A percentile compares a stretch with the other conserved stretches of the same genome.
Conservation (phyloP, 2,329 filamentous ascomycete genomes). For the Ophiostoma pallidulum region DNA sequence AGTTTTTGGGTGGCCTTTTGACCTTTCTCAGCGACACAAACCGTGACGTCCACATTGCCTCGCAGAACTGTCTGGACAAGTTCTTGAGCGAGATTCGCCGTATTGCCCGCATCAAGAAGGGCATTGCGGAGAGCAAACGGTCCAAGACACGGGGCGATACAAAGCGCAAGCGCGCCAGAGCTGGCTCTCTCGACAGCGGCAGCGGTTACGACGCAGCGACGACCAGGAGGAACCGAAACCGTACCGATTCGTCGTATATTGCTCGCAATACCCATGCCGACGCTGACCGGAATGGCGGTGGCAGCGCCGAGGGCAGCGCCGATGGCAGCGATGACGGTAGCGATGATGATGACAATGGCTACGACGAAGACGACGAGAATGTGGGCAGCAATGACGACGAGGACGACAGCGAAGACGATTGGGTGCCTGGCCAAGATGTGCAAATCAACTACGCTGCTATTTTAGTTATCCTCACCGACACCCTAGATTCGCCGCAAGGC, state of each 20-base stretch:
- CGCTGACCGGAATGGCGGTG: constrained; percentile 17
- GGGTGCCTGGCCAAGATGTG: constrained; percentile 95
- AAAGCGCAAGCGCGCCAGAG: constrained; percentile 51
- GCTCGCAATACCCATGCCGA: constrained; percentile 28
- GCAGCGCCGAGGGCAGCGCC: constrained; percentile 45
- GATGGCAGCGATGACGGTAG: constrained; percentile 48
- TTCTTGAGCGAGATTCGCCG: constrained; percentile 92
- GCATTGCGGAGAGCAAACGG: constrained; percentile 77
- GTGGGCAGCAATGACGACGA: constrained; percentile 49
- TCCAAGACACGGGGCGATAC: constrained; percentile 47
- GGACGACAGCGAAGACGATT: constrained; percentile 72
- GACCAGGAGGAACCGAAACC: constrained; percentile 45
- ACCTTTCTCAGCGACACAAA: constrained; percentile 90
- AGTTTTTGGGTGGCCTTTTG: constrained; percentile 81
- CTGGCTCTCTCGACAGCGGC: constrained; percentile 58
- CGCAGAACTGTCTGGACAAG: constrained; percentile 77
- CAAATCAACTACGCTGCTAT: constrained; percentile 90
- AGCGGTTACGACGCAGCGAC: constrained; percentile 46
- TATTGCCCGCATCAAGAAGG: constrained; percentile 85
- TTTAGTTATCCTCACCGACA: constrained; percentile 81
- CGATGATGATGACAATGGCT: constrained; percentile 70
- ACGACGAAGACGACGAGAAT: constrained; percentile 55
- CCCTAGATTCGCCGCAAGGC: constrained; percentile 75
- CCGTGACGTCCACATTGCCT: constrained; percentile 87
- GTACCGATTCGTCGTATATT: constrained; percentile 38